phyloP scores from a whole-genome alignment of 2,329 filamentous ascomycete species.

The Bipolaris oryzae region DNA sequence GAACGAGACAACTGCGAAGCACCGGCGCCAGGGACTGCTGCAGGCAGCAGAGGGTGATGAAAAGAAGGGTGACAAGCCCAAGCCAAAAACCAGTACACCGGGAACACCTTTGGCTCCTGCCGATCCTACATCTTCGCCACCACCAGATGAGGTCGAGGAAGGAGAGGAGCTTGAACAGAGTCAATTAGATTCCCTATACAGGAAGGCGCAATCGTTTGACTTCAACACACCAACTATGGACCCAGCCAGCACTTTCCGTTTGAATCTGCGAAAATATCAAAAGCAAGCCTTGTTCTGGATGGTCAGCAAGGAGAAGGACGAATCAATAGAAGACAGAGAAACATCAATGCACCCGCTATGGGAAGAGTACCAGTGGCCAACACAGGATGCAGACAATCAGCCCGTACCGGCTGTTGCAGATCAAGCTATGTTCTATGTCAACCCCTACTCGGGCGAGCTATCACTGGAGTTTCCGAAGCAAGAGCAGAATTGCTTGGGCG shows the following conservation, averaged over 20 bases:
- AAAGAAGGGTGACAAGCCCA: slow-evolving; percentile 59
- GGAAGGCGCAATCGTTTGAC: slow-evolving; percentile 95
- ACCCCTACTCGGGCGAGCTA: slow-evolving; percentile 94
- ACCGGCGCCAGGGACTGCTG: slow-evolving; percentile 82
- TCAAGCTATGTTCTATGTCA: slow-evolving; percentile 85
- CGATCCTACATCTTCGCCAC: slow-evolving; percentile 60
- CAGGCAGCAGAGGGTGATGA: slow-evolving; percentile 89
- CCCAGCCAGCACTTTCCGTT: slow-evolving; percentile 78
- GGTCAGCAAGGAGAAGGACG: slow-evolving; percentile 87
- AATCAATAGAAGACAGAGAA: slow-evolving; percentile 69
- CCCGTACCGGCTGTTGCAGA: slow-evolving; percentile 69
- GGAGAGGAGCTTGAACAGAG: slow-evolving; percentile 92
- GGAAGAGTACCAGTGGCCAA: slow-evolving; percentile 94
- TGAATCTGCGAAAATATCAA: slow-evolving; percentile 89
- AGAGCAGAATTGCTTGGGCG: slow-evolving; percentile 92
- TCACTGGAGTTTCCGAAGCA: slow-evolving; percentile 91
- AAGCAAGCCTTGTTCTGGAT: slow-evolving; percentile 97
- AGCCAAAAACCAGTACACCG: slow-evolving; percentile 55
- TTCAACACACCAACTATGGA: slow-evolving; percentile 88
- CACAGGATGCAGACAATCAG: slow-evolving; percentile 83
- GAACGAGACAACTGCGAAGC: slow-evolving; percentile 76
- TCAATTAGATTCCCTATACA: slow-evolving; percentile 91
- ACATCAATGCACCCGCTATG: slow-evolving; percentile 94
- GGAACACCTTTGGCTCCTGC: slow-evolving; percentile 39
- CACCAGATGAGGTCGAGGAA: slow-evolving; percentile 72